Evolutionary conservation across 768 basidiomycete species (phyloP).

Genomic region (Sporobolomyces pararoseus): DNA sequence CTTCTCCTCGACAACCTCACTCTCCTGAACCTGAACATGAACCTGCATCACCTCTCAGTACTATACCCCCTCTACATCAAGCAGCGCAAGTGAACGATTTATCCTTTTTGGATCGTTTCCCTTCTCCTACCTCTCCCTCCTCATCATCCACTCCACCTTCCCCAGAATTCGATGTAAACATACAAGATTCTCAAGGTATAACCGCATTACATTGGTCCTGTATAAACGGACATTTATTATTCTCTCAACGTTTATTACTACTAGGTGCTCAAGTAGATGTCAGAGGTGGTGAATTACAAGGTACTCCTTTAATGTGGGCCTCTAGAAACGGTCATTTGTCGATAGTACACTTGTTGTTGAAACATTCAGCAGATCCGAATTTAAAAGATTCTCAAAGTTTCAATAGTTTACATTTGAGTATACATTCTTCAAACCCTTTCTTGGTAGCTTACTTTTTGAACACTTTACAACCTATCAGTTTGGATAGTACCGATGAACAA

Average conservation of each 20-base stretch:
- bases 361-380: conserved; percentile 86
- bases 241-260: conserved; percentile 80
- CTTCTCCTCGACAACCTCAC: neutral
- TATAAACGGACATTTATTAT: conserved; percentile 88
- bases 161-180: conserved; percentile 6
- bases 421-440: conserved; percentile 88
- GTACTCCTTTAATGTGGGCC: conserved; percentile 97
- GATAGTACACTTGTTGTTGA: conserved; percentile 83
- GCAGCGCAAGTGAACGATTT: conserved; percentile 16
- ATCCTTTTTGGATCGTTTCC: neutral
- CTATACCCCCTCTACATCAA: conserved; percentile 3
- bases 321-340: conserved; percentile 94
- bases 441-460: conserved; percentile 84
- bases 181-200: conserved; percentile 83
- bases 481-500: conserved; percentile 83
- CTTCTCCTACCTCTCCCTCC: neutral
- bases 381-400: conserved; percentile 90
- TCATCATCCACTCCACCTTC: neutral
- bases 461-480: conserved; percentile 71
- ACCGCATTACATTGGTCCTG: conserved; percentile 98
- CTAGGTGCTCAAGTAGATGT: conserved; percentile 94
- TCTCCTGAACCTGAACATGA: neutral
- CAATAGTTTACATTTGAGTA: conserved; percentile 90
- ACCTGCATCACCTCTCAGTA: neutral
- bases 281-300: conserved; percentile 84